phyloP scores from a whole-genome alignment of 148 eudicot species.

The Cornus controversa region DNA sequence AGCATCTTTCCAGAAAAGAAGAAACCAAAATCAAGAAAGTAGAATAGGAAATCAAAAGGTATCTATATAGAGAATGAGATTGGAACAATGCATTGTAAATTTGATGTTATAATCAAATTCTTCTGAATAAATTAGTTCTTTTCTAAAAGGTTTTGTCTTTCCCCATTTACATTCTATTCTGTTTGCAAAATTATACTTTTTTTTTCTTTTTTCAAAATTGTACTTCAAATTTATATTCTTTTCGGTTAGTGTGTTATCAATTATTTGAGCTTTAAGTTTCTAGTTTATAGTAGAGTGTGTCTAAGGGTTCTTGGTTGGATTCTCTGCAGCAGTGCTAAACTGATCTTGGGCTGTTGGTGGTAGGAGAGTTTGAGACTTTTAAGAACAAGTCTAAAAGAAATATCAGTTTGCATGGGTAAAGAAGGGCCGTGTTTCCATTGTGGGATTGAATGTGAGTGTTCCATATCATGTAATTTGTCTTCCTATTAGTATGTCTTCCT shows the following conservation, averaged over 20 bases:
- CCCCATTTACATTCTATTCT: background rate
- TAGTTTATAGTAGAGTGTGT: background rate
- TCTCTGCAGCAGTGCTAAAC: background rate
- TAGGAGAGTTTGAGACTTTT: background rate
- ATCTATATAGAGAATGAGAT: background rate
- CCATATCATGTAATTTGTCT: background rate
- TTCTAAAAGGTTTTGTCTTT: background rate
- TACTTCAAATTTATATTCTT: too few relatives aligned
- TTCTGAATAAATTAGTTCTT: background rate
- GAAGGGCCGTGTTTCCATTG: constrained; percentile 25
- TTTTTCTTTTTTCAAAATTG: too few relatives aligned
- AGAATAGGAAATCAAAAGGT: constrained; percentile 3
- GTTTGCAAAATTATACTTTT: background rate
- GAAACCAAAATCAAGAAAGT: background rate
- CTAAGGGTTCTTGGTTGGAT: background rate
- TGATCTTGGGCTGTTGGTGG: background rate
- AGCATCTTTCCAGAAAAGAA: background rate
- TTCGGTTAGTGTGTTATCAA: background rate
- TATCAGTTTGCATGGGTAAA: constrained; percentile 12
- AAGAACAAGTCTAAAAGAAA: background rate
- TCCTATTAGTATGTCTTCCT: constrained; percentile 6
- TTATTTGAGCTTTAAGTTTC: background rate
- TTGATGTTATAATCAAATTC: constrained; percentile 1
- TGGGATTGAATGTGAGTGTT: constrained; percentile 26
- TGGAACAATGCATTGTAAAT: background rate